A percentile compares a stretch with the other conserved stretches of the same genome.
phyloP scores from a whole-genome alignment of 1,284 basidiomycete genomes.

The Microbotryum intermedium region DNA sequence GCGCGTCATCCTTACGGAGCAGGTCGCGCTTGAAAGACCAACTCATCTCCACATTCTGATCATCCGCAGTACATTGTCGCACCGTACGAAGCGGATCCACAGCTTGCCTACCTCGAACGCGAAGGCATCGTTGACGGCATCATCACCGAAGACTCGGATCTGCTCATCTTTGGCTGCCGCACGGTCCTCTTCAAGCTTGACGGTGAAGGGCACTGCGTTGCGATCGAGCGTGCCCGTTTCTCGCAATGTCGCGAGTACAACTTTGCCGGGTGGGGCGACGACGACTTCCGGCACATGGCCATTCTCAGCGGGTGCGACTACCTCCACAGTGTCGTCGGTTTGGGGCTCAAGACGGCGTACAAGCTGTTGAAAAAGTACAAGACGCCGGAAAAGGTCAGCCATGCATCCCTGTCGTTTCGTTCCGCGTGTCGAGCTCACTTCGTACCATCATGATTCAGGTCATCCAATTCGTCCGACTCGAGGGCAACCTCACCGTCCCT shows the following conservation, averaged over 20 bases:
- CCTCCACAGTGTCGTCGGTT: constrained; percentile 41
- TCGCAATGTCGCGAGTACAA: constrained; percentile 64
- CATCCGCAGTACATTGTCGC: constrained; percentile 72
- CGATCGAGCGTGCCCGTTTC: constrained; percentile 70
- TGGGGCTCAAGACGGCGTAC: constrained; percentile 74
- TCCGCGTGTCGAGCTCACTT: not conserved
- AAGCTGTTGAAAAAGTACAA: constrained; percentile 71
- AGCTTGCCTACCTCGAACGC: constrained; percentile 85
- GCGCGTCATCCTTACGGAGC: not conserved
- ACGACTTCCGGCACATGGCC: constrained; percentile 64
- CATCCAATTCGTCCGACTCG: constrained; percentile 66
- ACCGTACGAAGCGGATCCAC: constrained; percentile 97
- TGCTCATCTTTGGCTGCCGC: constrained; percentile 91
- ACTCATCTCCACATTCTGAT: not conserved
- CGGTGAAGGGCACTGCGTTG: constrained; percentile 63
- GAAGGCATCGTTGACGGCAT: constrained; percentile 78
- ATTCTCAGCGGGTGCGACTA: constrained; percentile 98
- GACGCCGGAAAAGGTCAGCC: constrained; percentile 65
- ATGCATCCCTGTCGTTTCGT: no score
- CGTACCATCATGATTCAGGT: constrained; percentile 33
- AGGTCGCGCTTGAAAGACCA: not conserved
- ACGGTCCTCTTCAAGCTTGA: constrained; percentile 73
- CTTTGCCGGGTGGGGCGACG: constrained; percentile 77
- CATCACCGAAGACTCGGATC: constrained; percentile 95
- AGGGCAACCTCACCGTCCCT: constrained; percentile 79